Conservation (phyloP, 2,329 filamentous ascomycete species). For the Clarireedia sp. region DNA sequence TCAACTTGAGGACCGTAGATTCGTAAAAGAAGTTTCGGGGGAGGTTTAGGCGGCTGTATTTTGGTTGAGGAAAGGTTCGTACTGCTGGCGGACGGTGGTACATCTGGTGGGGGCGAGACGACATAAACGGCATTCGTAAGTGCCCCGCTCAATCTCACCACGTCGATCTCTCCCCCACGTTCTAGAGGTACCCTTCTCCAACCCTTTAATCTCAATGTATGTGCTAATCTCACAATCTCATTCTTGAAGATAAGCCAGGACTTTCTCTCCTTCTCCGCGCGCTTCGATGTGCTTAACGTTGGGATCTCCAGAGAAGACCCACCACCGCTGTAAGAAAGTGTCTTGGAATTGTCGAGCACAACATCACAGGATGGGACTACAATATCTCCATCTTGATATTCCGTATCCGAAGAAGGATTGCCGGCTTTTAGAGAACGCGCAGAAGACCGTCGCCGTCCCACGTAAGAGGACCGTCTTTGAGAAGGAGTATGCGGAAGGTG, state of each 20-base stretch:
- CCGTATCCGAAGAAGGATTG: conserved; percentile 70
- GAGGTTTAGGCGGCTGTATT: conserved; percentile 21
- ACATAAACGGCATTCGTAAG: conserved; percentile 96
- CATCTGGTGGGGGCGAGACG: conserved; percentile 67
- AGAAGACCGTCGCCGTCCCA: conserved; percentile 14
- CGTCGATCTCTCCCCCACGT: conserved; percentile 56
- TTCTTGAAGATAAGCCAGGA: conserved; percentile 84
- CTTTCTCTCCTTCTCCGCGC: conserved; percentile 59
- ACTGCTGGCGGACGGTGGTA: conserved; percentile 32
- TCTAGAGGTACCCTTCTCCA: conserved; percentile 80
- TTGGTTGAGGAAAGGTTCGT: conserved; percentile 34
- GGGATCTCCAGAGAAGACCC: conserved; percentile 32
- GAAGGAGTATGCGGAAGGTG: conserved; percentile 20
- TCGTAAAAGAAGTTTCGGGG: conserved; percentile 69
- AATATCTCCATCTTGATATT: conserved; percentile 71
- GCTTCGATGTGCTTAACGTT: conserved; percentile 36
- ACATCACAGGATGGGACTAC: conserved; percentile 81
- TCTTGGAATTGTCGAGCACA: conserved; percentile 82
- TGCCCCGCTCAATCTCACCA: conserved; percentile 78
- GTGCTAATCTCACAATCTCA: conserved; percentile 81
- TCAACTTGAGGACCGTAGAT: conserved; percentile 95
- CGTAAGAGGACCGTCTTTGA: conserved; percentile 16
- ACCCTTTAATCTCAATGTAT: conserved; percentile 83
- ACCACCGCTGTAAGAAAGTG: conserved; percentile 63
- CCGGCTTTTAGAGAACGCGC: conserved; percentile 12